Conservation (phyloP, 495 filamentous ascomycete species). For the Annulohypoxylon moriforme region DNA sequence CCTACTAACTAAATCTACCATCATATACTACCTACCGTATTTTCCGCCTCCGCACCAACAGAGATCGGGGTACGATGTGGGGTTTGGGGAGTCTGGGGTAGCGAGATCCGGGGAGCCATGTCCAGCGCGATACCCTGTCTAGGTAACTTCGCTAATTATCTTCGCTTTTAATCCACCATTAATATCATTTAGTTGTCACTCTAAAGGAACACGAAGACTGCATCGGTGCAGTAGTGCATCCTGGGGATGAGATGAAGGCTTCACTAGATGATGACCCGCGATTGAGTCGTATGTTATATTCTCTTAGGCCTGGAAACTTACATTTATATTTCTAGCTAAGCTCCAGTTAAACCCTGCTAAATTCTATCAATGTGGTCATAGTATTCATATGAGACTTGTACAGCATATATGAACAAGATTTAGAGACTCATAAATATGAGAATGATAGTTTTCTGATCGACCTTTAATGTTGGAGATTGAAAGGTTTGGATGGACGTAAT, state of each 20-base stretch:
- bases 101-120: slow-evolving; percentile 12
- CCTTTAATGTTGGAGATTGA: no score
- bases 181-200: background rate
- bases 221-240: background rate
- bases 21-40: background rate
- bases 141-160: slow-evolving; percentile 9
- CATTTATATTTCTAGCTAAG: no score
- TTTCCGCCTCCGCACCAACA: background rate
- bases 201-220: background rate
- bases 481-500: no score
- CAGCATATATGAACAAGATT: no score
- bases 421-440: no score
- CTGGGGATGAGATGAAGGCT: background rate
- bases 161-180: slow-evolving; percentile 32
- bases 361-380: no score
- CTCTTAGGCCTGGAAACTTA: no score
- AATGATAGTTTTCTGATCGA: no score
- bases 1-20: background rate
- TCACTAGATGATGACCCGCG: background rate
- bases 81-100: slow-evolving; percentile 35
- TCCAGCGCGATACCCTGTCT: slow-evolving; percentile 2
- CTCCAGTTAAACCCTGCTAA: no score
- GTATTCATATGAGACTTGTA: no score
- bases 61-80: slow-evolving; percentile 19
- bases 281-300: background rate